These are phyloP conservation scores for Wickerhamomyces queroliae DNA, from an alignment of 805 yeast species.

Conservation along the genomic window DNA sequence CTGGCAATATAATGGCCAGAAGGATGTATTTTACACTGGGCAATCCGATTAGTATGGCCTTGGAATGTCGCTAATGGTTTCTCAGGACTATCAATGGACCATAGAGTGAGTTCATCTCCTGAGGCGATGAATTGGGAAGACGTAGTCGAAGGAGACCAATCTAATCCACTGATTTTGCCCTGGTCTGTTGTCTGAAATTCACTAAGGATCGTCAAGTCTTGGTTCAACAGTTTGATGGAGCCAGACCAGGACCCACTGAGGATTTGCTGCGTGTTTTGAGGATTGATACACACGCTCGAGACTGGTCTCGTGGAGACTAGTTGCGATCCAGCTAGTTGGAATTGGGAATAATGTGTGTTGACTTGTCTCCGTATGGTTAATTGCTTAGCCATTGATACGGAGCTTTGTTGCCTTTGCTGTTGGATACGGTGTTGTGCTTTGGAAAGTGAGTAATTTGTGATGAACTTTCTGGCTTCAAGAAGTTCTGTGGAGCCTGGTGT, in stretches of 20 bases:
- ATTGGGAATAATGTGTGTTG: slow-evolving; percentile 26
- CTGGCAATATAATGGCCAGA: slow-evolving; percentile 48
- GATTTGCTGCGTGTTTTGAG: slow-evolving; percentile 31
- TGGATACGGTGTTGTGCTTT: slow-evolving; percentile 38
- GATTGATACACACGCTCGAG: slow-evolving; percentile 44
- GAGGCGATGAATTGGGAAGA: slow-evolving; percentile 40
- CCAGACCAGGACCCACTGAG: slow-evolving; percentile 89
- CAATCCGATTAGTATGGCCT: slow-evolving; percentile 55
- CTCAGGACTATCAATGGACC: slow-evolving; percentile 16
- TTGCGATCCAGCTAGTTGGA: slow-evolving; percentile 61
- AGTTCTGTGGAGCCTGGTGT: slow-evolving; percentile 69
- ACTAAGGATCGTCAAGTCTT: slow-evolving; percentile 27
- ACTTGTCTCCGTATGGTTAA: slow-evolving; percentile 42
- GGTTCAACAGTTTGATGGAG: slow-evolving; percentile 43
- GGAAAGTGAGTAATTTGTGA: slow-evolving; percentile 47
- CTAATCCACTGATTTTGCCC: slow-evolving; percentile 68
- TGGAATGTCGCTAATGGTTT: slow-evolving; percentile 12
- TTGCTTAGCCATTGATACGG: slow-evolving; percentile 33
- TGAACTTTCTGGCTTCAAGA: slow-evolving; percentile 40
- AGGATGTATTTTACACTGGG: slow-evolving; percentile 63
- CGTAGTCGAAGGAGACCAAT: slow-evolving; percentile 43
- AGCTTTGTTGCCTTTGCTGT: slow-evolving; percentile 24
- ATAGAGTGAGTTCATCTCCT: slow-evolving; percentile 37
- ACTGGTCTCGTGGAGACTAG: slow-evolving; percentile 64
- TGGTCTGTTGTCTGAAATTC: slow-evolving; percentile 27